Base-by-base conservation (phyloP, 257 asterid species). In the Petrea volubilis region DNA sequence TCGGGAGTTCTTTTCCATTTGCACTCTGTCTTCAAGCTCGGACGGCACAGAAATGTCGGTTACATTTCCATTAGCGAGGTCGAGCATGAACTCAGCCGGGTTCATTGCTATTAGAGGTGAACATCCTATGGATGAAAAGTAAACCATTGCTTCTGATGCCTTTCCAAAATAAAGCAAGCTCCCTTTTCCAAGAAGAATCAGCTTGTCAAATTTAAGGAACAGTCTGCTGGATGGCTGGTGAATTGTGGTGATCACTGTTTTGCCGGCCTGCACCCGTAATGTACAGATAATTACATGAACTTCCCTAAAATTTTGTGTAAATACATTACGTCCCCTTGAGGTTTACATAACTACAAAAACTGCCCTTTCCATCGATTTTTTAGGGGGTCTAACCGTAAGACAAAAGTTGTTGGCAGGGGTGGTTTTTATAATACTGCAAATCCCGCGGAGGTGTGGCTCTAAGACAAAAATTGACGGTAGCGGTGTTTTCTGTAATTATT, bases 141-240 rank as follows among this genome's bases (percentile, higher is more conserved):
- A 92, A 20, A 49, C 80, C 86, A 85, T 69, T 18, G 94, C 92
- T 65, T 87, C 93, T 8, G 98, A 85, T 18, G 96, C 93, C 77
- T 88, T 88, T 56, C 99, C 98, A 20, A 86, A 90, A 70, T 92
- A 95, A 8, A 95, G 88, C 67, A 92, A 73, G 66, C 86, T 90
- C 68, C 98, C 99, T 83, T 83, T 92, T 1, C 96, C 94, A 3
- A 90, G 85, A 44, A 95, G 93, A 60, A 92, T 82, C 83, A 95
- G 71, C 78, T 95, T 95, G 75, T 95, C 92, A n/a, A 95, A 95
- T 81, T 88, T 95, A 43, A 86, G 89, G 84, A 95, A 92, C 15
- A 95, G 91, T 60, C 99, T 74, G 82, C 96, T 95, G 1, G 98
- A 95, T 1, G 99, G 99, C 84, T 95, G 99, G 78, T 95, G 98